Evolutionary conservation across 257 asterid genomes (phyloP).

Genomic region (Lycium ferocissimum): DNA sequence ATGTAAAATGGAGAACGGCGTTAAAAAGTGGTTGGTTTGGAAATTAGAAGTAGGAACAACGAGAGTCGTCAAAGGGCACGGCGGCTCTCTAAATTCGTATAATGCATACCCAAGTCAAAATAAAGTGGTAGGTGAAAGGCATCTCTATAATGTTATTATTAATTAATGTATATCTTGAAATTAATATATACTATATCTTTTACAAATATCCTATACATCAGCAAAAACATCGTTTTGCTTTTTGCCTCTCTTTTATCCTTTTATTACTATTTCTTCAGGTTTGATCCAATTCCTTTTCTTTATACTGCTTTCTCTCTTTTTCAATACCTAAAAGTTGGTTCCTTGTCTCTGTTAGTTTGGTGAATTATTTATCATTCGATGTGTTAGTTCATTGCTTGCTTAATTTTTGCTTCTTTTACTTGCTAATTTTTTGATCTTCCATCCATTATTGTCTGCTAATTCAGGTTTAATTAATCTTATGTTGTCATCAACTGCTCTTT

Average conservation of each 20-base stretch:
- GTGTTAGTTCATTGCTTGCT: conserved; percentile 13
- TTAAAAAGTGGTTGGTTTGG: conserved; percentile 20
- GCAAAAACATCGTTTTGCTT: not conserved
- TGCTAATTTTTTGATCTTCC: not conserved
- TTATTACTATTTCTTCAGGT: not conserved
- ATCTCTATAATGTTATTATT: not conserved
- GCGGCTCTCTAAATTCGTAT: not conserved
- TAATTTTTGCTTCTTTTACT: not conserved
- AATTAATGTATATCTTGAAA: not conserved
- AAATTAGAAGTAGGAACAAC: not conserved
- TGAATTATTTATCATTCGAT: not conserved
- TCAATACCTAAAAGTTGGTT: conserved; percentile 24
- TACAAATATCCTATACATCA: not conserved
- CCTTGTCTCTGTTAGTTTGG: not conserved
- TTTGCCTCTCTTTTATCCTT: not conserved
- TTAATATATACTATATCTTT: not conserved
- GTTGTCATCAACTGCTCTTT: not conserved
- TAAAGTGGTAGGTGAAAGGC: conserved; percentile 16
- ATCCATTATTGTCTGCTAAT: not conserved
- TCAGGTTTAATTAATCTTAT: not conserved
- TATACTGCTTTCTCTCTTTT: not conserved
- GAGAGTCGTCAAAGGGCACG: not conserved
- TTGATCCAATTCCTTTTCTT: conserved; percentile 21
- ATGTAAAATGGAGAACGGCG: not conserved
- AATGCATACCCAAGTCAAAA: not conserved